Percentiles rank a stretch among this genome's conserved stretches.
Evolutionary conservation across 2,329 filamentous ascomycete genomes (phyloP).

Genomic region (Thelonectria rubi): DNA sequence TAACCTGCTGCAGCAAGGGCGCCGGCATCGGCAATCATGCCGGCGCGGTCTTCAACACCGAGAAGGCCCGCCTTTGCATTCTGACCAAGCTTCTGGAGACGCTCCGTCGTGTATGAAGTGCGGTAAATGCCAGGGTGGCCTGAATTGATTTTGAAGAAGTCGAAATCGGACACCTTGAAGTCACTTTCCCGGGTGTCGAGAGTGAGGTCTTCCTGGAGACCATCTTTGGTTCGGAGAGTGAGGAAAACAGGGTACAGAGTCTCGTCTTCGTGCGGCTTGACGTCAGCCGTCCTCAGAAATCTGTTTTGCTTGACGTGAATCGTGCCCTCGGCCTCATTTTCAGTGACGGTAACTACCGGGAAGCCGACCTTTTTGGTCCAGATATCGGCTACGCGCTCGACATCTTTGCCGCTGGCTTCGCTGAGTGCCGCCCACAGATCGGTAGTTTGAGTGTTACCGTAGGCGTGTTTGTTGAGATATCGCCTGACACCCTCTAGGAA

Average conservation of each 20-base stretch:
- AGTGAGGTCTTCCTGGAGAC: slow-evolving; percentile 79
- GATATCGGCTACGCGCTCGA: slow-evolving; percentile 89
- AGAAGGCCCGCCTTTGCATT: slow-evolving; percentile 78
- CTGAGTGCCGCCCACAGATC: slow-evolving; percentile 91
- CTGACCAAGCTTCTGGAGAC: slow-evolving; percentile 85
- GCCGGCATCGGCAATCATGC: slow-evolving; percentile 93
- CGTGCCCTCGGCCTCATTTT: slow-evolving; percentile 68
- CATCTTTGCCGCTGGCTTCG: slow-evolving; percentile 89
- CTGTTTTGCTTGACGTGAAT: slow-evolving; percentile 95
- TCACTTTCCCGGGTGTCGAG: slow-evolving; percentile 69
- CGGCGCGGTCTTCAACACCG: slow-evolving; percentile 88
- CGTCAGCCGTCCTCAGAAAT: slow-evolving; percentile 90
- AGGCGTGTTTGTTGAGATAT: slow-evolving; percentile 97
- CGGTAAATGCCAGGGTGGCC: slow-evolving; percentile 94
- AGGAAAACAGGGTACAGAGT: slow-evolving; percentile 91
- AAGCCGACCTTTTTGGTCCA: slow-evolving; percentile 98
- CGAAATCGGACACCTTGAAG: slow-evolving; percentile 79
- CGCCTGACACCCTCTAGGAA: slow-evolving; percentile 92
- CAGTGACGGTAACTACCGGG: slow-evolving; percentile 86
- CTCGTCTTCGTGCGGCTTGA: slow-evolving; percentile 91
- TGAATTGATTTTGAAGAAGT: slow-evolving; percentile 97
- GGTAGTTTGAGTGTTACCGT: slow-evolving; percentile 89
- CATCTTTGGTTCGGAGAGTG: slow-evolving; percentile 83
- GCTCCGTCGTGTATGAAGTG: slow-evolving; percentile 84
- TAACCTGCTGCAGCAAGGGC: slow-evolving; percentile 90